Evolutionary conservation across 1,139 yeast genomes (phyloP).

Genomic region (Spathaspora jeffriesii): DNA sequence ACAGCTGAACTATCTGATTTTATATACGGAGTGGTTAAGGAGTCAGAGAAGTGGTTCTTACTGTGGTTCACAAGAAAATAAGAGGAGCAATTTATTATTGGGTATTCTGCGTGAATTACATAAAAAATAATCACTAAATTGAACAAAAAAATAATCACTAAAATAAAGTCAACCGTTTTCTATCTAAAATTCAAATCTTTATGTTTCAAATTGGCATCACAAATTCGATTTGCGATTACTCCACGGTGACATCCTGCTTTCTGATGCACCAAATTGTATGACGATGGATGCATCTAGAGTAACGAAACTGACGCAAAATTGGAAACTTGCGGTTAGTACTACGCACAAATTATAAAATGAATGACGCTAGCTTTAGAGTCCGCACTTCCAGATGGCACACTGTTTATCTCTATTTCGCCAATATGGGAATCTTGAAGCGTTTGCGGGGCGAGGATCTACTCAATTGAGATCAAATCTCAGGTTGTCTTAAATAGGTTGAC

Average conservation of each 20-base stretch:
- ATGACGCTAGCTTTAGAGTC: background rate
- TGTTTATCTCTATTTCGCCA: background rate
- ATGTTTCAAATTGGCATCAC: slow-evolving; percentile 1
- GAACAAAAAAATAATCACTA: background rate
- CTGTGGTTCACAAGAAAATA: background rate
- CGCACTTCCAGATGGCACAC: slow-evolving; percentile 1
- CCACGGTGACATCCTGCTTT: background rate
- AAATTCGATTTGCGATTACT: background rate
- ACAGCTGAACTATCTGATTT: background rate
- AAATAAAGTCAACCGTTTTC: background rate
- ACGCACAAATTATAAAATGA: background rate
- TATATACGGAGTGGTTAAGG: background rate
- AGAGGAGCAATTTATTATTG: background rate
- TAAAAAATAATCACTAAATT: slow-evolving; percentile 1
- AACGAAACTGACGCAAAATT: background rate
- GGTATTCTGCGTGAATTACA: background rate
- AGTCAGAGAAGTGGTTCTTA: background rate
- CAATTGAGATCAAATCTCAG: background rate
- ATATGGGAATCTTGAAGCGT: background rate
- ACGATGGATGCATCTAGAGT: background rate
- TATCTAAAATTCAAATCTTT: background rate
- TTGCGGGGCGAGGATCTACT: background rate
- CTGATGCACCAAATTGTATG: background rate
- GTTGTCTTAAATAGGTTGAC: background rate
- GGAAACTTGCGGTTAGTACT: background rate